Evolutionary conservation across 768 basidiomycete species (phyloP).

Genomic region (Erythrobasidium yunnanense): DNA sequence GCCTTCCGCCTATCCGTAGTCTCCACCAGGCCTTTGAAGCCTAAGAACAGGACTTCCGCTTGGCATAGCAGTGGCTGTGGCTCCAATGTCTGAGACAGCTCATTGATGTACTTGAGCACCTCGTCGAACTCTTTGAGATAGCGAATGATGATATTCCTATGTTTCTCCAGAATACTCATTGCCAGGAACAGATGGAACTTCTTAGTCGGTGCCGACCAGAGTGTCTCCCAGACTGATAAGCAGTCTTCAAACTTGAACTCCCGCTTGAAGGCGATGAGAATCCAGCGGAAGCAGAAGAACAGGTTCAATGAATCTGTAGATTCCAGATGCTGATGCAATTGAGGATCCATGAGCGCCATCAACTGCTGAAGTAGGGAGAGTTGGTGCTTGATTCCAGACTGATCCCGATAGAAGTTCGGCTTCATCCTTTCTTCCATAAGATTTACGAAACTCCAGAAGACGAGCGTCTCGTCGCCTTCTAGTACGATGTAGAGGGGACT

Average conservation of each 20-base stretch:
- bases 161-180: slow-evolving; percentile 83
- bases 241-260: slow-evolving; percentile 91
- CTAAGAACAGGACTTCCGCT: slow-evolving; percentile 90
- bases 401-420: slow-evolving; percentile 87
- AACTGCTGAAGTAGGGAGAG: slow-evolving; percentile 77
- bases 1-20: slow-evolving; percentile 22
- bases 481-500: slow-evolving; percentile 87
- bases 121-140: slow-evolving; percentile 69
- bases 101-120: slow-evolving; percentile 73
- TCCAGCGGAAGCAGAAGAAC: slow-evolving; percentile 95
- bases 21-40: slow-evolving; percentile 74
- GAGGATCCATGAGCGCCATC: slow-evolving; percentile 87
- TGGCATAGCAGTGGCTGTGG: slow-evolving; percentile 89
- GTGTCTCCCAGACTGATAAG: slow-evolving; percentile 74
- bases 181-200: slow-evolving; percentile 69
- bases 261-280: slow-evolving; percentile 45
- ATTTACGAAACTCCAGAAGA: slow-evolving; percentile 92
- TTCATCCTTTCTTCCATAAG: slow-evolving; percentile 88
- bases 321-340: slow-evolving; percentile 59
- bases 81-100: slow-evolving; percentile 73
- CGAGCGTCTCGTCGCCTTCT: slow-evolving; percentile 74
- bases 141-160: slow-evolving; percentile 85
- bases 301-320: slow-evolving; percentile 78
- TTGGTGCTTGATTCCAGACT: slow-evolving; percentile 95
- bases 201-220: slow-evolving; percentile 54